Evolutionary conservation across 192 early-diverging fungal species (phyloP).

Genomic region (Backusella mclennaniae): DNA sequence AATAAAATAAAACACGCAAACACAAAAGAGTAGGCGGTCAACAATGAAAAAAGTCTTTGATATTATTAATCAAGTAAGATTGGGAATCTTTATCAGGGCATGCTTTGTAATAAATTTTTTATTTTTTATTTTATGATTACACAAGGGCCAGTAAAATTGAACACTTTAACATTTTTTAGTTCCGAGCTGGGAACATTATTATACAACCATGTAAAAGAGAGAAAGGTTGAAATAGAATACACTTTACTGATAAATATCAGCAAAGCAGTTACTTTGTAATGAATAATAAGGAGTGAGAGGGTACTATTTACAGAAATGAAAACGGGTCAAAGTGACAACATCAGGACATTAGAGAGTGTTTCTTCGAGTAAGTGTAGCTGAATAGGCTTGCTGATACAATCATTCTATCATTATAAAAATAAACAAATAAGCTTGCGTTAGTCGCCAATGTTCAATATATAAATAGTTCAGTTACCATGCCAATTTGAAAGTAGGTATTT

Average conservation of each 20-base stretch:
- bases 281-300: not conserved
- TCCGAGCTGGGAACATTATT: not conserved
- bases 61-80: not conserved
- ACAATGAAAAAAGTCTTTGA: not conserved
- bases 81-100: not conserved
- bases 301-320: not conserved
- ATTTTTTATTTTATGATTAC: not conserved
- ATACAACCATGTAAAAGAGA: not conserved
- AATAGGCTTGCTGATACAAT: slow-evolving; percentile 53
- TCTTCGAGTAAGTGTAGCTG: not conserved
- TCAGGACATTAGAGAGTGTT: not conserved
- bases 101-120: not conserved
- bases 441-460: not conserved
- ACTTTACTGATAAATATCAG: not conserved
- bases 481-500: slow-evolving; percentile 46
- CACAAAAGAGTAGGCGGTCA: too few species aligned
- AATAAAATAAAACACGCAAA: too few species aligned
- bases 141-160: not conserved
- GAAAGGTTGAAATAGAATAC: not conserved
- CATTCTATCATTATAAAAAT: slow-evolving; percentile 23
- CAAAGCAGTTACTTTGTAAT: not conserved
- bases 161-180: not conserved
- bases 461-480: slow-evolving; percentile 41
- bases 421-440: not conserved
- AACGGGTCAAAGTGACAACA: not conserved